phyloP scores from a whole-genome alignment of 768 basidiomycete genomes.

The Mycena venus region DNA sequence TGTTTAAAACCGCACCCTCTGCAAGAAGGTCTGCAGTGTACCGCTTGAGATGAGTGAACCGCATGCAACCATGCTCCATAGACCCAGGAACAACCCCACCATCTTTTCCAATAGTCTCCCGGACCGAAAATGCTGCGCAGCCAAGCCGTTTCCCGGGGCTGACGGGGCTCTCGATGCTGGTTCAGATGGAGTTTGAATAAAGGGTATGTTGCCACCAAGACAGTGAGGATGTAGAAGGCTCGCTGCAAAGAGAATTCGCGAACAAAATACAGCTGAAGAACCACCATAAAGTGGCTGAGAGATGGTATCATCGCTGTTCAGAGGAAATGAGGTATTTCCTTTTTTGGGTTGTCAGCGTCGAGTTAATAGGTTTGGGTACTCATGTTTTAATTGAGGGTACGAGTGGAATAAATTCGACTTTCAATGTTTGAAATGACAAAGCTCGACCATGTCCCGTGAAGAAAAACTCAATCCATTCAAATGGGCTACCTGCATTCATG shows the following conservation, averaged over 20 bases:
- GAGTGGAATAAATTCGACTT: too few relatives aligned
- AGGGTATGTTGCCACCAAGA: constrained; percentile 22
- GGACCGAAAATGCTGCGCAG: constrained; percentile 20
- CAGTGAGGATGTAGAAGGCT: constrained; percentile 22
- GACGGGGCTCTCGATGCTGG: constrained; percentile 12
- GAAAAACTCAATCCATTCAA: too few relatives aligned
- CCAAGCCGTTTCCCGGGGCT: constrained; percentile 31
- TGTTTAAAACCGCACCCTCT: not conserved
- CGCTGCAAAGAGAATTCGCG: constrained; percentile 12
- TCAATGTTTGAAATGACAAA: too few relatives aligned
- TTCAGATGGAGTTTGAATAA: constrained; percentile 22
- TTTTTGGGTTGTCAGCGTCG: not conserved
- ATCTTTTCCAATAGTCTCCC: constrained; percentile 29
- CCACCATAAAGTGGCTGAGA: constrained; percentile 11
- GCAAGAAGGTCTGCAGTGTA: not conserved
- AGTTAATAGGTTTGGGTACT: not conserved
- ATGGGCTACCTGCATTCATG: too few relatives aligned
- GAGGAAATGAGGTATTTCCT: not conserved
- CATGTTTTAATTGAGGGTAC: not conserved
- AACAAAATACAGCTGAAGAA: constrained; percentile 21
- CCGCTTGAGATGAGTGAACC: not conserved
- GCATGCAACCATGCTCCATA: not conserved
- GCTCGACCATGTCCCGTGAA: too few relatives aligned
- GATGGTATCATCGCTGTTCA: constrained; percentile 4
- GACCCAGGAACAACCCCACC: constrained; percentile 16